Evolutionary conservation across 2,329 filamentous ascomycete species (phyloP).

Genomic region (Iodosphaeria phyllophila): DNA sequence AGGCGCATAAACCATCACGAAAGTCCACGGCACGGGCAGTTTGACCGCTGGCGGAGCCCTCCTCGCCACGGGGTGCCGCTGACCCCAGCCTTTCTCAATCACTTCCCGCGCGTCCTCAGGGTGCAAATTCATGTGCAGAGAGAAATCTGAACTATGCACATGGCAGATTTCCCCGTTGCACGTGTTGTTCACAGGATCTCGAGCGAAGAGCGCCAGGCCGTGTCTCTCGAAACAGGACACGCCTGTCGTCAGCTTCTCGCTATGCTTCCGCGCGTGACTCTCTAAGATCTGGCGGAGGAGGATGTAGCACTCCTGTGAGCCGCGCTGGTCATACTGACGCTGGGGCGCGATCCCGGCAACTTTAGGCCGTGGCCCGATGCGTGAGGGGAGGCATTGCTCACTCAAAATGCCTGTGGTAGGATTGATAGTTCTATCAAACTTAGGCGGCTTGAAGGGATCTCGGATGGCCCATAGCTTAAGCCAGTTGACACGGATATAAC

Average conservation of each 20-base stretch:
- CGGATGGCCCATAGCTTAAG: constrained; percentile 53
- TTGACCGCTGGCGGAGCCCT: constrained; percentile 36
- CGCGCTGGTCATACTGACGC: constrained; percentile 31
- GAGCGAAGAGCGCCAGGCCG: constrained; percentile 56
- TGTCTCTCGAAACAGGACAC: constrained; percentile 69
- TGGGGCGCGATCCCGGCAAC: constrained; percentile 5
- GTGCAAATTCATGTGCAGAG: constrained; percentile 64
- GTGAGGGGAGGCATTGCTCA: constrained; percentile 32
- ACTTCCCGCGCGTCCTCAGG: constrained; percentile 58
- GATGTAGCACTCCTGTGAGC: constrained; percentile 32
- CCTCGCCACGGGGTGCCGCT: constrained; percentile 48
- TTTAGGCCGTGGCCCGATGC: constrained; percentile 32
- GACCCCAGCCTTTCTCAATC: constrained; percentile 61
- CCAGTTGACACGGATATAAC: constrained; percentile 57
- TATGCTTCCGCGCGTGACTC: neutral
- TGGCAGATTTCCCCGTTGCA: constrained; percentile 72
- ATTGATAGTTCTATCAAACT: constrained; percentile 27
- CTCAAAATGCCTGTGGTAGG: constrained; percentile 40
- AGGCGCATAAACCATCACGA: constrained; percentile 71
- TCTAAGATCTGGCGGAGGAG: constrained; percentile 31
- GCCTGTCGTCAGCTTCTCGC: neutral
- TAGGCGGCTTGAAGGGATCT: constrained; percentile 45
- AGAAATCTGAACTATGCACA: constrained; percentile 58
- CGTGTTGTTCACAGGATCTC: constrained; percentile 44
- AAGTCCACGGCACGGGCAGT: constrained; percentile 53